These are phyloP conservation scores for Paraglomus brasilianum DNA, from an alignment of 192 early-diverging fungal genomes.

Conservation along the genomic window DNA sequence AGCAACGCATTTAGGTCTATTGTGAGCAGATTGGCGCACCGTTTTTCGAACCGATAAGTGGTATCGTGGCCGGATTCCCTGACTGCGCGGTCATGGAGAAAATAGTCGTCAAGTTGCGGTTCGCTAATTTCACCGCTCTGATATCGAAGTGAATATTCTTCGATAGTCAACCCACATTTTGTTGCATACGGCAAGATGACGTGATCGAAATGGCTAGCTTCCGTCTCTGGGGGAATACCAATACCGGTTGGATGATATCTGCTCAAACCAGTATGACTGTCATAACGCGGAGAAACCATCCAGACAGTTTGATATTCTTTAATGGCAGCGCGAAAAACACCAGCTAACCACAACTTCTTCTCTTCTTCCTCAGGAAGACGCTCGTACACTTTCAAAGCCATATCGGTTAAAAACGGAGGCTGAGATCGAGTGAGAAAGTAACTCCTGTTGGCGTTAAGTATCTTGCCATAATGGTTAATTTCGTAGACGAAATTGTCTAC, in stretches of 20 bases:
- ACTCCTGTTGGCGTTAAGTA: slow-evolving; percentile 96
- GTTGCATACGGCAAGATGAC: slow-evolving; percentile 81
- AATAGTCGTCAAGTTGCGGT: slow-evolving; percentile 90
- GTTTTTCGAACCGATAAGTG: slow-evolving; percentile 87
- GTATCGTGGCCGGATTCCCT: slow-evolving; percentile 98
- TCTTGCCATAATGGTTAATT: slow-evolving; percentile 98
- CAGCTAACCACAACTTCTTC: slow-evolving; percentile 73
- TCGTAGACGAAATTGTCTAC: slow-evolving; percentile 97
- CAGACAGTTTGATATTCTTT: slow-evolving; percentile 94
- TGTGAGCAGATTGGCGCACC: slow-evolving; percentile 89
- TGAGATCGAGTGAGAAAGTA: slow-evolving; percentile 98
- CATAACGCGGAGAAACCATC: slow-evolving; percentile 78
- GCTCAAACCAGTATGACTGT: slow-evolving; percentile 71
- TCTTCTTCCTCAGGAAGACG: slow-evolving; percentile 49
- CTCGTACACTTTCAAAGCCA: slow-evolving; percentile 81
- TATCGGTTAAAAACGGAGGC: slow-evolving; percentile 97
- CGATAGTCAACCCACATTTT: slow-evolving; percentile 61
- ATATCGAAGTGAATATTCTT: slow-evolving; percentile 77
- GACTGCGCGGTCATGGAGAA: slow-evolving; percentile 96
- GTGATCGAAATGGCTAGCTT: slow-evolving; percentile 87
- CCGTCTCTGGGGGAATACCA: slow-evolving; percentile 98
- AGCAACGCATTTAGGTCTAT: slow-evolving; percentile 91
- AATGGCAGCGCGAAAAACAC: slow-evolving; percentile 69
- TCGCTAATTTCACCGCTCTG: slow-evolving; percentile 64
- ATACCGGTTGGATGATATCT: slow-evolving; percentile 86